A percentile compares a stretch with the other conserved stretches of the same genome.
phyloP scores from a whole-genome alignment of 2,329 filamentous ascomycete genomes.

The Alternaria brassicicola region DNA sequence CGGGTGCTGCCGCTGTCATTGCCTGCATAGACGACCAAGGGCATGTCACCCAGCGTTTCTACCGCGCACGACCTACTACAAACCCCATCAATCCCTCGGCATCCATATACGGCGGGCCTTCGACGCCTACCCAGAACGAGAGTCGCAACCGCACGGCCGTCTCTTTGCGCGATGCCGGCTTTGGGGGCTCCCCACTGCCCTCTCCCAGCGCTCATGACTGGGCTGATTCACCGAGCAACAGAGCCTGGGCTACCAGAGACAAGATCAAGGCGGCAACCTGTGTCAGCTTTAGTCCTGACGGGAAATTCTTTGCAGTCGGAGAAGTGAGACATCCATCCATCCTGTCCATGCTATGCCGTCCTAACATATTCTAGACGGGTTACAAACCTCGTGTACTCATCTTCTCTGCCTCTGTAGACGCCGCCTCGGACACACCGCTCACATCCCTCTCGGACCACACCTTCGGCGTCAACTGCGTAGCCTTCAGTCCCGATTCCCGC shows the following conservation, averaged over 20 bases:
- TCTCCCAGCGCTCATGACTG: constrained; percentile 58
- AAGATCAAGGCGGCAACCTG: constrained; percentile 94
- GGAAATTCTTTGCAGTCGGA: constrained; percentile 85
- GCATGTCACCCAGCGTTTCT: constrained; percentile 79
- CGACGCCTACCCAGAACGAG: constrained; percentile 61
- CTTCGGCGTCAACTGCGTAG: constrained; percentile 84
- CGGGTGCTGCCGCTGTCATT: constrained; percentile 91
- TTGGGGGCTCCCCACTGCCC: constrained; percentile 50
- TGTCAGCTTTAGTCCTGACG: constrained; percentile 85
- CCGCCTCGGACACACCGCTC: constrained; percentile 78
- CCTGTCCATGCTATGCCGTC: background rate
- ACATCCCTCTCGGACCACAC: constrained; percentile 88
- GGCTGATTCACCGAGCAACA: constrained; percentile 66
- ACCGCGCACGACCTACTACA: constrained; percentile 76
- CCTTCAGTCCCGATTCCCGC: constrained; percentile 85
- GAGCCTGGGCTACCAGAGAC: constrained; percentile 86
- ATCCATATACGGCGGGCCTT: constrained; percentile 59
- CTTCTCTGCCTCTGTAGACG: constrained; percentile 78
- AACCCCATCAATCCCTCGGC: constrained; percentile 69
- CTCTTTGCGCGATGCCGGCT: constrained; percentile 56
- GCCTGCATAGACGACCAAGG: constrained; percentile 74
- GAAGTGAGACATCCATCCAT: constrained; percentile 61
- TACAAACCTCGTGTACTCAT: constrained; percentile 91
- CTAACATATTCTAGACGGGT: constrained; percentile 67
- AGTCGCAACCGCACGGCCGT: constrained; percentile 65